Evolutionary conservation across 768 basidiomycete species (phyloP).

Genomic region (Termitomyces eurrhizus): DNA sequence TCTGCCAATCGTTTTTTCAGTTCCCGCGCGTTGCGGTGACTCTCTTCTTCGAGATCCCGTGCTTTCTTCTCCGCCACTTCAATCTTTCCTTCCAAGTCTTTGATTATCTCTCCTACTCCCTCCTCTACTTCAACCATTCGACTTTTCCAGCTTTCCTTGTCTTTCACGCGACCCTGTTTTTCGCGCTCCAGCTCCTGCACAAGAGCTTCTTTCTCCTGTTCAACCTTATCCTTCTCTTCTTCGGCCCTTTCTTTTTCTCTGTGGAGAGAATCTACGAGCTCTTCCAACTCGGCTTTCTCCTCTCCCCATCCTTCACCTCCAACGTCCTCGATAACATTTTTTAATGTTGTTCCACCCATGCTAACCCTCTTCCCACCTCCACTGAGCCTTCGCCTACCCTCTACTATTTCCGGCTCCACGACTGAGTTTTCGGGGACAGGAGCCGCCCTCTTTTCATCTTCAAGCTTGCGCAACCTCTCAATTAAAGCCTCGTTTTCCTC

Average conservation of each 20-base stretch:
- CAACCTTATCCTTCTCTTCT: conserved; percentile 40
- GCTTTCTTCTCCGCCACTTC: conserved; percentile 47
- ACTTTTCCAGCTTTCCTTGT: conserved; percentile 68
- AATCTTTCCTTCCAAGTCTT: conserved; percentile 56
- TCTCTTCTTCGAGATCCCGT: conserved; percentile 36
- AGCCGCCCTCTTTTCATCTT: conserved; percentile 40
- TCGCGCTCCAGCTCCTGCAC: conserved; percentile 51
- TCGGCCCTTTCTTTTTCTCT: conserved; percentile 43
- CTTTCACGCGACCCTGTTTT: conserved; percentile 51
- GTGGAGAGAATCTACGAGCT: conserved; percentile 45
- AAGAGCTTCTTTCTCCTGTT: conserved; percentile 41
- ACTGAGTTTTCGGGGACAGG: conserved; percentile 22
- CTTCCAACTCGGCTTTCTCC: conserved; percentile 60
- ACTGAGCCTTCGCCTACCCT: conserved; percentile 31
- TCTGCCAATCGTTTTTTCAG: conserved; percentile 41
- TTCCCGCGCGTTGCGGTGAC: conserved; percentile 36
- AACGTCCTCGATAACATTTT: conserved; percentile 61
- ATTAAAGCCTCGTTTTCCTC: conserved; percentile 78
- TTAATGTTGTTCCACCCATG: conserved; percentile 45
- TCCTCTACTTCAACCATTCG: conserved; percentile 69
- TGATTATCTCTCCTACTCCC: conserved; percentile 64
- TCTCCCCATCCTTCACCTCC: conserved; percentile 66
- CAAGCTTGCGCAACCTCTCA: conserved; percentile 47
- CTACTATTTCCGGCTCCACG: conserved; percentile 18
- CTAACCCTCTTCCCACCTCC: conserved; percentile 48